Base-by-base conservation (phyloP, 78 protist species). In the Dictyostelium intermedium region DNA sequence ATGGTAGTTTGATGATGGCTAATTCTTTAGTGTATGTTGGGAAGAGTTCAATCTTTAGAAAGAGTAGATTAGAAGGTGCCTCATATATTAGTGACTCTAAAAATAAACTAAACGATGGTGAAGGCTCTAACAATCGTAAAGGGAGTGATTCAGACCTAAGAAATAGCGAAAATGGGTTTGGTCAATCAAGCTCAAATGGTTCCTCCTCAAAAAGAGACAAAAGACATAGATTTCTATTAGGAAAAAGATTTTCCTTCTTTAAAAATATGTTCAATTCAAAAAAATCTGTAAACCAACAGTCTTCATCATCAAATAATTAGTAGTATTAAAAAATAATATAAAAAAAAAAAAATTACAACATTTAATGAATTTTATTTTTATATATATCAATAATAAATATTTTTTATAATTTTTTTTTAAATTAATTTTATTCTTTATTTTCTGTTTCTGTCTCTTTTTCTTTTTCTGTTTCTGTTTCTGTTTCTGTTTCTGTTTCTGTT, bases 1-100 rank as follows among this genome's bases (percentile, higher is more conserved):
- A 80, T 45, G 94, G 94, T n/a, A 27, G 53, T 34, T 18, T 69
- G 7, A 35, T 89, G 35, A 89, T 89, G 85, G 85, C 72, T 25
- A 89, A 89, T 47, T 69, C 94, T 7, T 81, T 89, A 80, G 87
- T 83, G 1, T 89, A 89, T 35, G 94, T 89, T 13, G 94, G 94
- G 7, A 89, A 70, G 27, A 74, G 82, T 25, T 61, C 94, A 2
- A 53, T 50, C 13, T 66, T 80, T 20, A 73, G 79, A 43, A 89
- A 89, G 34, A 37, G 53, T 63, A 80, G 73, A 70, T 30, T 41
- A 10, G 79, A 63, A 53, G 87, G 79, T n/a, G 94, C 82, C 1
- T 60, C 87, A 0, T 61, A 43, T 13, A 18, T 63, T 45, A 63
- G 27, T 53, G 63, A 27, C 34, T n/a, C 27, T 2, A 89, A 89